These are phyloP conservation scores for Rhizopus sp. DNA, from an alignment of 371 early-diverging fungal genomes.

Conservation along the genomic window DNA sequence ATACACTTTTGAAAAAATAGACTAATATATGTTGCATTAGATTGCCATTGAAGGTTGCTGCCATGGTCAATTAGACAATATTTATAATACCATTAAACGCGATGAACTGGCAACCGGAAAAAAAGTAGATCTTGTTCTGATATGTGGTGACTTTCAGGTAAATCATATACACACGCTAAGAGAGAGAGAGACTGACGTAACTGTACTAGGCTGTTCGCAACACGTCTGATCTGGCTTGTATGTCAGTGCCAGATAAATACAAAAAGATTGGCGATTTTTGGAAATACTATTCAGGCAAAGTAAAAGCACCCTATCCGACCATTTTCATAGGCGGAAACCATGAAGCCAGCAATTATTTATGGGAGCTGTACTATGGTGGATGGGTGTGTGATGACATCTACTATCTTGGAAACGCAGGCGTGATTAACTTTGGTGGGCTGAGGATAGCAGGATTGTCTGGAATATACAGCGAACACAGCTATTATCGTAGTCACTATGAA, in stretches of 20 bases:
- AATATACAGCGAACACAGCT: slow-evolving; percentile 82
- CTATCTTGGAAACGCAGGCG: slow-evolving; percentile 85
- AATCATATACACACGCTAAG: background rate
- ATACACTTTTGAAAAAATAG: too few relatives aligned
- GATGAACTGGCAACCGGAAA: slow-evolving; percentile 55
- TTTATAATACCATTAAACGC: slow-evolving; percentile 71
- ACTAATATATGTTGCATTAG: slow-evolving; percentile 21
- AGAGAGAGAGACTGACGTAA: background rate
- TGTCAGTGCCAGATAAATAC: slow-evolving; percentile 87
- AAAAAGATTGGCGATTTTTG: slow-evolving; percentile 82
- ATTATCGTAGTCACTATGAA: slow-evolving; percentile 80
- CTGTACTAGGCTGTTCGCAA: slow-evolving; percentile 78
- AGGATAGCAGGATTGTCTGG: slow-evolving; percentile 94
- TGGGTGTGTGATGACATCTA: slow-evolving; percentile 95
- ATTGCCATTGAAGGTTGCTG: slow-evolving; percentile 94
- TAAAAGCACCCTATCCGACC: slow-evolving; percentile 82
- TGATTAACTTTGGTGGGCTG: slow-evolving; percentile 83
- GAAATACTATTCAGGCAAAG: slow-evolving; percentile 90
- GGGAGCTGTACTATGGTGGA: slow-evolving; percentile 97
- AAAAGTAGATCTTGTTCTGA: slow-evolving; percentile 86
- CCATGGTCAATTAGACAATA: slow-evolving; percentile 90
- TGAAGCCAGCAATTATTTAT: slow-evolving; percentile 91
- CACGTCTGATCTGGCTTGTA: slow-evolving; percentile 70
- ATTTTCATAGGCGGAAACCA: slow-evolving; percentile 98
- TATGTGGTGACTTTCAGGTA: slow-evolving; percentile 98